A percentile compares a stretch with the other conserved stretches of the same genome.
phyloP scores from a whole-genome alignment of 495 filamentous ascomycete species.

The Penicillium antarcticum region DNA sequence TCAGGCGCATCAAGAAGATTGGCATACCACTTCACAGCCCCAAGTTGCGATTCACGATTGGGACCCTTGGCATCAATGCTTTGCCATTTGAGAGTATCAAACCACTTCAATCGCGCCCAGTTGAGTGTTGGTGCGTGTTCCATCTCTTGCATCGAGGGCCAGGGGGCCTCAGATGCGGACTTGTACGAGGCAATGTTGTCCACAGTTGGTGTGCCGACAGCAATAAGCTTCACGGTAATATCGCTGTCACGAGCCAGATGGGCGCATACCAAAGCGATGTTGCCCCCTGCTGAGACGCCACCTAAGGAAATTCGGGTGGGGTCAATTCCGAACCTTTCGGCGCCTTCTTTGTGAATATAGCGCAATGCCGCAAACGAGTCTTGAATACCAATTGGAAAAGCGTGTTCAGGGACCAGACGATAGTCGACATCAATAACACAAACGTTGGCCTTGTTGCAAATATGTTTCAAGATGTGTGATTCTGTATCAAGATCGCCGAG shows the following conservation, averaged over 20 bases:
- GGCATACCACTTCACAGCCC: conserved; percentile 20
- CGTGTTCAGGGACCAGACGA: conserved; percentile 45
- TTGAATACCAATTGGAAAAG: conserved; percentile 45
- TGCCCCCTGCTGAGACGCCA: conserved; percentile 47
- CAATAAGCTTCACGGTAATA: conserved; percentile 39
- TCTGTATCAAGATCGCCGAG: conserved; percentile 44
- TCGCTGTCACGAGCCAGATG: conserved; percentile 48
- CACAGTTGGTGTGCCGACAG: conserved; percentile 38
- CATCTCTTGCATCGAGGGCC: conserved; percentile 41
- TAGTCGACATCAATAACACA: conserved; percentile 53
- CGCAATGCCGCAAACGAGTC: conserved; percentile 44
- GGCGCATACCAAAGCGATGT: conserved; percentile 43
- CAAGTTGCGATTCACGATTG: conserved; percentile 9
- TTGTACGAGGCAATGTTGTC: conserved; percentile 34
- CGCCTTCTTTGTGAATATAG: conserved; percentile 18
- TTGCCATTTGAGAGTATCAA: conserved; percentile 34
- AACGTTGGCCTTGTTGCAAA: conserved; percentile 32
- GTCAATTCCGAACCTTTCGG: conserved; percentile 41
- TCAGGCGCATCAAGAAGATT: conserved; percentile 38
- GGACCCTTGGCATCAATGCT: conserved; percentile 9
- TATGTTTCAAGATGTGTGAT: conserved; percentile 31
- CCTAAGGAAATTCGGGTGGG: conserved; percentile 43
- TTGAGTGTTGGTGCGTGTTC: conserved; percentile 42
- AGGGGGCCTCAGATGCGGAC: conserved; percentile 43
- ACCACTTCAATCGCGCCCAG: conserved; percentile 47